Evolutionary conservation across 768 basidiomycete genomes (phyloP), one percentile per base, ranked within the genome.

Genomic region (Cystofilobasidium bisporidii): DNA sequence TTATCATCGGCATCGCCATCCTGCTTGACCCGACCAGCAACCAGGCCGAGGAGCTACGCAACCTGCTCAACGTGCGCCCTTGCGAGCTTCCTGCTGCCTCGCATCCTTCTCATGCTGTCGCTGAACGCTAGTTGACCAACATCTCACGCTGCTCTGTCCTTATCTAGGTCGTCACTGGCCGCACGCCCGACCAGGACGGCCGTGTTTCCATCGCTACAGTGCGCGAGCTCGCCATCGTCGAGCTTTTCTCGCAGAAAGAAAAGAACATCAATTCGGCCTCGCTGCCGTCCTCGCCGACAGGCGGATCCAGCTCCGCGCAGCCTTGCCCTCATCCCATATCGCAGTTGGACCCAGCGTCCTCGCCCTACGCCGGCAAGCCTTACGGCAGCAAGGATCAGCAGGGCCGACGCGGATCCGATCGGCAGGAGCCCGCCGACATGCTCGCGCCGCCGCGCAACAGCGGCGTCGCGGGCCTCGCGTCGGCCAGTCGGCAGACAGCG

Each of bases 201-300:
- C 69, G 71, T 17, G 64, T 74, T 4, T 78, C 77, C 0, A 75
- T 76, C 65, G 76, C 77, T 0, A 73, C 77, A 22, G 77, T 78
- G 24, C 76, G 77, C 63, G 77, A 78, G 71, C 71, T 78, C 9
- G 77, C 77, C 32, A 77, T 78, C 53, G 77, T 77, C 45, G 77
- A 78, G 45, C 76, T 78, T 63, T 71, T 78, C 28, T 77, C 75
- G 3, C 74, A 76, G 24, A 76, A 76, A 47, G 67, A 74, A 41
- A 73, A 70, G 66, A 64, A 61, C 28, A 58, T 60, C 48, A 62
- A 69, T 18, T 64, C 68, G 28, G 36, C 59, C 3, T 56, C 53
- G 53, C 53, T 56, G 15, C 59, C 59, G 15, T 60, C 59, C 11
- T 40, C 38, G 24, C 59, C 59, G 26, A 40, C 59, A 1, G 36